Evolutionary conservation across 805 yeast genomes (phyloP), one percentile per base, ranked within the genome.

Genomic region (Hanseniaspora nectarophila): DNA sequence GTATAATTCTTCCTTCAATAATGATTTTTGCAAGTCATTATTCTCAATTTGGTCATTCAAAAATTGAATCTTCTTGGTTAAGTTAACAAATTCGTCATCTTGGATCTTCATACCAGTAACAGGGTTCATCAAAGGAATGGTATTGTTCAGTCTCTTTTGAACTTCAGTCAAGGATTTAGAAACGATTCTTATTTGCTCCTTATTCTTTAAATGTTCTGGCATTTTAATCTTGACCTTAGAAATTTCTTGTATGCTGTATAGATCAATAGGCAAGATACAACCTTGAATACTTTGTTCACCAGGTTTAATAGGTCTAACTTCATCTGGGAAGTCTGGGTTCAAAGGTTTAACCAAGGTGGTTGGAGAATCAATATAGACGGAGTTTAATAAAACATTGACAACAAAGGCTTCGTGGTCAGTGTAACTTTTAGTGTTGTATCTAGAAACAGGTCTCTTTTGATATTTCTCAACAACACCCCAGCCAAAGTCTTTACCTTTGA

Each of bases 401-500:
- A 92, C 72, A 64, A 87, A 90, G 0, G 95, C 78, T 63, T 92
- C 95, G 64, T 90, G 96, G 59, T 89, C 96, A 16, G 82, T 73
- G 64, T 70, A 86, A 1, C 69, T 70, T 52, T 76, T 79, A 10
- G 74, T 60, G 21, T 77, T 76, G 57, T 76, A 73, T 62, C 83
- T 74, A 61, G 79, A 82, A 60, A 71, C 77, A 44, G 69, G 67
- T 63, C 97, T 75, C 66, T 87, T 89, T 39, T 77, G 72, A 59
- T 81, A 85, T 44, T 80, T 78, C 10, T 85, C 79, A 12, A 89
- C 92, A 63, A 85, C 83, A 54, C 90, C 96, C 98, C 98, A 92
- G n/a, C 96, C 97, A 64, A 88, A 94, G 55, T 87, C 84, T 6
- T 69, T 70, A 20, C 66, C 68, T 26, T 59, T 64, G 46, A 89